Evolutionary conservation across 1,139 yeast species (phyloP).

Genomic region (Saccharomycopsis crataegensis): DNA sequence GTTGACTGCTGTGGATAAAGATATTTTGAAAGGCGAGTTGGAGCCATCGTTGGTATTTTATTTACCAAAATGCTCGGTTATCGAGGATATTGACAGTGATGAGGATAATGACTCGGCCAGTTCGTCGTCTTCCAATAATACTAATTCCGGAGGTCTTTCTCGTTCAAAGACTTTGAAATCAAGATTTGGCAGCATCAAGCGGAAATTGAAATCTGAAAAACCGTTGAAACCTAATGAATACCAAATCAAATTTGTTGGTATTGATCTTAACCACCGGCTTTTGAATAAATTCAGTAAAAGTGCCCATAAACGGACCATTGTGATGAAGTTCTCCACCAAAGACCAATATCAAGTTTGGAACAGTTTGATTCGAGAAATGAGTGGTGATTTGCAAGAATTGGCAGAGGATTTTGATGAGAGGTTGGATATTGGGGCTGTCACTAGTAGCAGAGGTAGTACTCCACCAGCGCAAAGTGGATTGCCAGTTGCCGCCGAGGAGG

Average conservation of each 20-base stretch:
- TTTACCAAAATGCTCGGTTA: conserved; percentile 16
- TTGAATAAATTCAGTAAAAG: conserved; percentile 18
- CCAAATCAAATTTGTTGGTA: conserved; percentile 16
- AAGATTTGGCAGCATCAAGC: conserved; percentile 16
- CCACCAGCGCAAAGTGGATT: too few relatives aligned
- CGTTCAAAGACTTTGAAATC: conserved; percentile 9
- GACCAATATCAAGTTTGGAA: conserved; percentile 18
- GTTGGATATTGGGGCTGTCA: not conserved
- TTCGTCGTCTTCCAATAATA: not conserved
- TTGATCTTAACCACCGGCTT: conserved; percentile 16
- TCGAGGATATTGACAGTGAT: conserved; percentile 10
- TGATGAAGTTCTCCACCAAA: conserved; percentile 12
- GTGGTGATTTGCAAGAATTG: conserved; percentile 16
- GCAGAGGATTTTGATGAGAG: conserved; percentile 16
- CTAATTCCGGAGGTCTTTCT: not conserved
- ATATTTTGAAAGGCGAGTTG: conserved; percentile 14
- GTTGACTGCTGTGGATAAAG: conserved; percentile 15
- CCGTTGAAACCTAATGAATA: conserved; percentile 1
- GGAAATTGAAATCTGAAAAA: not conserved
- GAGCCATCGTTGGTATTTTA: conserved; percentile 17
- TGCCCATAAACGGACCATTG: conserved; percentile 18
- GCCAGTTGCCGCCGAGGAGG: not conserved
- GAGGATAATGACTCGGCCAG: not conserved
- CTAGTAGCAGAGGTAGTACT: not conserved
- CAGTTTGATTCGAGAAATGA: conserved; percentile 17